A percentile compares a stretch with the other conserved stretches of the same genome.
Evolutionary conservation across 2,329 filamentous ascomycete species (phyloP).

Genomic region (Coniochaeta pulveracea): DNA sequence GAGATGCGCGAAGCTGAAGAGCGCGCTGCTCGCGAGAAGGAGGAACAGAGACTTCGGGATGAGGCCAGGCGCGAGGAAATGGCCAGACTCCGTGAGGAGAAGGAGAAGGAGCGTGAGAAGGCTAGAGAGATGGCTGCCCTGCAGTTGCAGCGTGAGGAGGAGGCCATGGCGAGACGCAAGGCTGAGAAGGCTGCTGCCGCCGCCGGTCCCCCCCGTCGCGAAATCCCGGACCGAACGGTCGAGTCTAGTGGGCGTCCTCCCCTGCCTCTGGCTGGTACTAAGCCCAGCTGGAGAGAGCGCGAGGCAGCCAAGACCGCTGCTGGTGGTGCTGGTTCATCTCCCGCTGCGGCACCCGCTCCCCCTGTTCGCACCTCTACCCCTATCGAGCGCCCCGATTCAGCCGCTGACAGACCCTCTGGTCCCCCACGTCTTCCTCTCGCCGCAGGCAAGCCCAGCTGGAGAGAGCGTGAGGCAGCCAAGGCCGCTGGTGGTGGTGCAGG

Average conservation of each 20-base stretch:
- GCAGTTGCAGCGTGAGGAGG: slow-evolving; percentile 78
- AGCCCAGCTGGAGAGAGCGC: slow-evolving; percentile 64
- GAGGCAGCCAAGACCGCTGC: slow-evolving; percentile 39
- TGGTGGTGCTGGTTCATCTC: slow-evolving; percentile 21
- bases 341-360: slow-evolving; percentile 14
- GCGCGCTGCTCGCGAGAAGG: slow-evolving; percentile 66
- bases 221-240: slow-evolving; percentile 7
- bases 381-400: slow-evolving; percentile 30
- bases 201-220: slow-evolving; percentile 16
- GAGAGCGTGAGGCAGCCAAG: slow-evolving; percentile 46
- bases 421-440: slow-evolving; percentile 44
- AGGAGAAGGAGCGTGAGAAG: slow-evolving; percentile 59
- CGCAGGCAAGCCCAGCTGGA: slow-evolving; percentile 43
- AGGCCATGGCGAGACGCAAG: slow-evolving; percentile 66
- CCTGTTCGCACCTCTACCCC: slow-evolving; percentile 19
- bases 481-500: slow-evolving; percentile 11
- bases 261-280: slow-evolving; percentile 48
- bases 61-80: slow-evolving; percentile 68
- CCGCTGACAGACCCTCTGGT: slow-evolving; percentile 31
- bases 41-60: slow-evolving; percentile 69
- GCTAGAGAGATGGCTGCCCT: slow-evolving; percentile 49
- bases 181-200: slow-evolving; percentile 42
- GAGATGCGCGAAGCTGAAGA: slow-evolving; percentile 76
- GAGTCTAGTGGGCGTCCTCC: slow-evolving; percentile 45
- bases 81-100: slow-evolving; percentile 54